Evolutionary conservation across 163 green algal species (phyloP), one percentile per base, ranked within the genome.

Genomic region (Scenedesmus sp.): DNA sequence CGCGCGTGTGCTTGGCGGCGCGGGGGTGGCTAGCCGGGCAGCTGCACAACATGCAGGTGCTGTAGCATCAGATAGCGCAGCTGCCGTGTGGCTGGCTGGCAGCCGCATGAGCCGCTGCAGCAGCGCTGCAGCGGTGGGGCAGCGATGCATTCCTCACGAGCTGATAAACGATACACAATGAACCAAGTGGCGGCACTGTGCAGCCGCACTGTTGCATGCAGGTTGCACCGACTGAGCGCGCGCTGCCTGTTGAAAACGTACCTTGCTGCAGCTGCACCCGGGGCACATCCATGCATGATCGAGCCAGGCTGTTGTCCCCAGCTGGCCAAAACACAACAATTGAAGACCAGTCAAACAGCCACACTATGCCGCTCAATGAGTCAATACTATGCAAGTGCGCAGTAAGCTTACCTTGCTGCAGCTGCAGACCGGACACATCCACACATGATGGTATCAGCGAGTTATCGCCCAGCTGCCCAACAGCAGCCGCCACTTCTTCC

Each of bases 401-500:
- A 57, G 46, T 55, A 52, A 20, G 55, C 56, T 79, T 3, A 91
- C 93, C 93, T 86, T 89, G 85, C 15, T 82, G 85, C 66, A 95
- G 70, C 8, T 92, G 85, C 46, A 96, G 94, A 1, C 84, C 90
- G 5, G 67, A 79, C 20, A 81, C 26, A 74, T 95, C 93, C 12
- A 95, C 7, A 34, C 10, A 7, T 16, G 55, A 70, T 34, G 93
- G 77, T 66, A 16, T 55, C 55, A 95, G 84, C 34, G 86, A 73
- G 34, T 92, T 91, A 57, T 93, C 91, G 2, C 94, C 93, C 64
- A 96, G 90, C 87, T 93, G 86, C 4, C 93, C 92, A 87, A 95
- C 87, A 54, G 91, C 95, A 26, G 91, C 91, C 23, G 85, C 70
- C 86, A 97, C 87, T 13, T 97, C 94, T 5, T 67, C 92, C 59